Conservation (phyloP, 1,139 yeast species). For the Pichia sp. region DNA sequence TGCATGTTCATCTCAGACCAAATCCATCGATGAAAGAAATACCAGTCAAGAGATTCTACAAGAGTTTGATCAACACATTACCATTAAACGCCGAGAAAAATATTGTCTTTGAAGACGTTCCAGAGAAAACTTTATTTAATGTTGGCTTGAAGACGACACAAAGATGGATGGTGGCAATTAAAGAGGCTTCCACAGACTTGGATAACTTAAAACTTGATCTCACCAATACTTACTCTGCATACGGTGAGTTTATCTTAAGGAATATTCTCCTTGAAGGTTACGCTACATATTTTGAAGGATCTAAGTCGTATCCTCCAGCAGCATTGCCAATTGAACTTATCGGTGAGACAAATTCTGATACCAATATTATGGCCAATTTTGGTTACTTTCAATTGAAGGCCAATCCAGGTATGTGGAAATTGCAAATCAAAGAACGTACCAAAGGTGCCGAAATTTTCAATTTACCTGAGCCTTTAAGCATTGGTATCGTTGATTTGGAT, state of each 20-base stretch:
- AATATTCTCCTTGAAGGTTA: conserved; percentile 67
- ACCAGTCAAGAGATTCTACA: conserved; percentile 57
- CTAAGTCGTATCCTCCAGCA: conserved; percentile 39
- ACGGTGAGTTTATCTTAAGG: conserved; percentile 46
- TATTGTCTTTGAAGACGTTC: conserved; percentile 40
- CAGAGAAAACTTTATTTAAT: conserved; percentile 49
- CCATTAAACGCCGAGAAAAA: conserved; percentile 21
- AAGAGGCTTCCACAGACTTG: conserved; percentile 50
- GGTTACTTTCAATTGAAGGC: conserved; percentile 76
- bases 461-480: conserved; percentile 37
- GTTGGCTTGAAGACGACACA: conserved; percentile 60
- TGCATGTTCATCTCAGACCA: conserved; percentile 62
- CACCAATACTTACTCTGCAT: conserved; percentile 29
- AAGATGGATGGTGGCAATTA: conserved; percentile 59
- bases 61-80: conserved; percentile 42
- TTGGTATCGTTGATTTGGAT: conserved; percentile 37
- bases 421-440: conserved; percentile 42
- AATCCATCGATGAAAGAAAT: conserved; percentile 36
- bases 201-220: conserved; percentile 50
- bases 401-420: conserved; percentile 62
- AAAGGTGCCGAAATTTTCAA: conserved; percentile 40
- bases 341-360: conserved; percentile 39
- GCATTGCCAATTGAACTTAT: conserved; percentile 46
- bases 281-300: conserved; percentile 40
- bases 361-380: conserved; percentile 64